These are phyloP conservation scores for Aspergillus kassunensis DNA, from an alignment of 495 filamentous ascomycete genomes.

Conservation along the genomic window DNA sequence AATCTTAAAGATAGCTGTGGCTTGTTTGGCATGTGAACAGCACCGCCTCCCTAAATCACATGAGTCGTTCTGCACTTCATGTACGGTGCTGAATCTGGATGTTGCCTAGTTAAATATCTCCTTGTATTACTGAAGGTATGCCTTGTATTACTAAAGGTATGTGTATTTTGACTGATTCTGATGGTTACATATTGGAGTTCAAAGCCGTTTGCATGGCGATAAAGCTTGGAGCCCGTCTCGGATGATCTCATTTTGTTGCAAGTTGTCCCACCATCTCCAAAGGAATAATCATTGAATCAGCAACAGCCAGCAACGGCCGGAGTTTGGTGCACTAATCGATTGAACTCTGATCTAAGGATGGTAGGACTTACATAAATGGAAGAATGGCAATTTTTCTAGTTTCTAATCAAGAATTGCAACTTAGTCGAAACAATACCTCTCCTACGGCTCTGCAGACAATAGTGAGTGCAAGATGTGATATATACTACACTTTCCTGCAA, in stretches of 20 bases:
- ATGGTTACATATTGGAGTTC: neutral
- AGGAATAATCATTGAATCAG: neutral
- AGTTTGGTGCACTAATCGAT: neutral
- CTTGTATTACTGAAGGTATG: neutral
- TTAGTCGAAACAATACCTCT: slow-evolving; percentile 97
- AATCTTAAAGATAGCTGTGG: neutral
- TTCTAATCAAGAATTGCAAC: slow-evolving; percentile 9
- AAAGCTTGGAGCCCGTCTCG: slow-evolving; percentile 1
- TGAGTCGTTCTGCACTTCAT: too few species aligned
- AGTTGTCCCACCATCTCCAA: slow-evolving; percentile 5
- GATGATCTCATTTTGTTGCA: slow-evolving; percentile 18
- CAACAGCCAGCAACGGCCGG: neutral
- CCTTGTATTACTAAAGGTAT: neutral
- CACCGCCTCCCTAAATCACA: neutral
- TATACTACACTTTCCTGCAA: neutral
- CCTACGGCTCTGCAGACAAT: slow-evolving; percentile 82
- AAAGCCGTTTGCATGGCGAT: neutral
- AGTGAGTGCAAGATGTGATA: slow-evolving; percentile 45
- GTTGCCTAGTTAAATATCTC: too few species aligned
- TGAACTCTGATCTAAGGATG: slow-evolving; percentile 9
- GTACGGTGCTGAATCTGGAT: too few species aligned
- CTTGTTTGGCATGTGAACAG: slow-evolving; percentile 1
- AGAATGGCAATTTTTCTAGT: neutral
- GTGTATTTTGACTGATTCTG: neutral
- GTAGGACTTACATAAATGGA: slow-evolving; percentile 7